phyloP scores from a whole-genome alignment of 2,329 filamentous ascomycete species.

The Botrytis aclada region DNA sequence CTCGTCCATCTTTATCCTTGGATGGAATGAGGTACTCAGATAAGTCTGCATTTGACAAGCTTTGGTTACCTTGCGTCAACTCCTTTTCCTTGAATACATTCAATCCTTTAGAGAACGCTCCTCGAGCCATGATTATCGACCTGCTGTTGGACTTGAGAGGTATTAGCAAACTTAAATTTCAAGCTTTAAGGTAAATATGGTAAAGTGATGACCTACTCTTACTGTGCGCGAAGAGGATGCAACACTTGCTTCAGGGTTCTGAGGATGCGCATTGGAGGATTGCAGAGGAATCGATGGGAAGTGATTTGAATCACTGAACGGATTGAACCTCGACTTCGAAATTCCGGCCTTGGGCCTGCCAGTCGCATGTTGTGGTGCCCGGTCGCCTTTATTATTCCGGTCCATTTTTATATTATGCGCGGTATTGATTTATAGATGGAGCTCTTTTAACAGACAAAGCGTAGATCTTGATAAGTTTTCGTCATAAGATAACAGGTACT shows the following conservation, averaged over 20 bases:
- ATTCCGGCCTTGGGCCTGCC: background rate
- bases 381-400: background rate
- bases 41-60: background rate
- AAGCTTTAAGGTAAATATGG: background rate
- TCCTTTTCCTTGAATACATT: background rate
- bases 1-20: background rate
- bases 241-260: background rate
- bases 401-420: background rate
- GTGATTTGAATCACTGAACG: background rate
- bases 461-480: background rate
- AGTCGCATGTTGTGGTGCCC: background rate
- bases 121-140: background rate
- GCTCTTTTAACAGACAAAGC: background rate
- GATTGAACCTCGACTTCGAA: background rate
- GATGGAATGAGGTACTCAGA: background rate
- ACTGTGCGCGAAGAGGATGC: background rate
- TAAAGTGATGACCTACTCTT: slow-evolving; percentile 1
- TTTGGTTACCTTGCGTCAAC: background rate
- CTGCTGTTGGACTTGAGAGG: background rate
- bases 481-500: background rate
- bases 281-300: background rate
- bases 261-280: background rate
- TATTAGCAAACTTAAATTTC: background rate
- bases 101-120: background rate
- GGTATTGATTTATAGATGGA: background rate